A percentile compares a stretch with the other conserved stretches of the same genome.
phyloP scores from a whole-genome alignment of 495 filamentous ascomycete genomes.

The Sphaerosporella brunnea region DNA sequence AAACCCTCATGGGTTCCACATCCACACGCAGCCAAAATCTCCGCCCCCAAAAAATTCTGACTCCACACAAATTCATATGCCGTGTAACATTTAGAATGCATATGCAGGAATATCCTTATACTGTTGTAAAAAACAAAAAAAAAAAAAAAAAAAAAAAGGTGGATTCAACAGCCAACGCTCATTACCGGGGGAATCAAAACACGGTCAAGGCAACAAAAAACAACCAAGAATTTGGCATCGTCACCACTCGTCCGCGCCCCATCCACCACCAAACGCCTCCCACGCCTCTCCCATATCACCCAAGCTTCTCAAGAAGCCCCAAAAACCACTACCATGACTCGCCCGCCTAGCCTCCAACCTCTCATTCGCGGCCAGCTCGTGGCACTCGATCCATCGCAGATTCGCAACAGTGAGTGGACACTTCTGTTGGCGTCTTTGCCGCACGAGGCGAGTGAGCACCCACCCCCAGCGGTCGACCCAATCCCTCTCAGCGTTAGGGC shows the following conservation, averaged over 20 bases:
- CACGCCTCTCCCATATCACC: not conserved
- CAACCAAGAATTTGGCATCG: too few species aligned
- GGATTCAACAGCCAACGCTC: too few species aligned
- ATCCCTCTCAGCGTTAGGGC: slow-evolving; percentile 12
- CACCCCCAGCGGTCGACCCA: slow-evolving; percentile 15
- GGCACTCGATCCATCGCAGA: slow-evolving; percentile 3
- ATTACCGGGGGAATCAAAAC: too few species aligned
- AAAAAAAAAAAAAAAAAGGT: too few species aligned
- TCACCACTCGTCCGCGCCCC: slow-evolving; percentile 6
- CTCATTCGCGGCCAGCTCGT: not conserved
- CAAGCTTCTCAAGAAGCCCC: not conserved
- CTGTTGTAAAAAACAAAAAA: too few species aligned
- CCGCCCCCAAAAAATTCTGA: too few species aligned
- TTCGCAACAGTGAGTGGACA: slow-evolving; percentile 3
- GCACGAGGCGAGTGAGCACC: slow-evolving; percentile 14
- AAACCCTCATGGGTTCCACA: too few species aligned
- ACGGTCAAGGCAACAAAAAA: too few species aligned
- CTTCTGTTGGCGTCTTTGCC: not conserved
- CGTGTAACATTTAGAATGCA: too few species aligned
- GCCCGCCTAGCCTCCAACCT: not conserved
- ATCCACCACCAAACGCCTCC: not conserved
- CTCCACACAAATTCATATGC: too few species aligned
- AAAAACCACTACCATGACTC: not conserved
- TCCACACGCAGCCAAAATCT: too few species aligned
- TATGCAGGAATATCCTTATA: too few species aligned